Evolutionary conservation across 83 land plant species (phyloP), one percentile per base, ranked within the genome.

Genomic region (Picea abies): DNA sequence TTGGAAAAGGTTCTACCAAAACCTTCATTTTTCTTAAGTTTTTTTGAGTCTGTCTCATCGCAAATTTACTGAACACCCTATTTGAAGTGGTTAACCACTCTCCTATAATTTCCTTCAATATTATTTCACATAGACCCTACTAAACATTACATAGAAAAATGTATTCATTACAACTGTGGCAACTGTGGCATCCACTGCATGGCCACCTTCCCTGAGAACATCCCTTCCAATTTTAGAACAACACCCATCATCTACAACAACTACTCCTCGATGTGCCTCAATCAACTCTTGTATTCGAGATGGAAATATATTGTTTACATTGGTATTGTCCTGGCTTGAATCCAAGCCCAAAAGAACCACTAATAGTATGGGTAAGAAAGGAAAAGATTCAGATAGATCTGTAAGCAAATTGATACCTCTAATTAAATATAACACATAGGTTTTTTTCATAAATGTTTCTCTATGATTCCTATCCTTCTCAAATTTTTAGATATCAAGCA

Each of bases 181-280:
- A 81, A n/a, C n/a, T n/a, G n/a, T n/a, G n/a, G n/a, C n/a, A n/a
- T 96, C 95, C 26, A 92, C 89, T 0, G 98, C 98, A 83, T 91
- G 84, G 0, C 96, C 93, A 20, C 88, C 98, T n/a, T 79, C 79
- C 0, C 75, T 80, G n/a, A 96, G 88, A 19, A 89, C 83, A 26
- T 86, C 82, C 26, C 86, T 83, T 23, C 96, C 98, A 32, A 94
- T 90, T 19, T 23, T 65, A 12, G 98, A 94, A 83, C 98, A 96
- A n/a, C 92, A 72, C 0, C 89, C 90, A 39, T 89, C 93, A 81
- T 96, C 98, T 0, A 96, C 77, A 15, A 93, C 98, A 11, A 94
- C 98, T 41, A 87, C 94, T 2, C 92, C 96, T 23, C 41, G 64
- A 63, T 35, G 39, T 20, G 85, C 63, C 12, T 9, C 49, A 20